A percentile compares a stretch with the other conserved stretches of the same genome.
These are phyloP conservation scores for Cytospora schulzeri DNA, from an alignment of 2,329 filamentous ascomycete genomes.

Conservation along the genomic window DNA sequence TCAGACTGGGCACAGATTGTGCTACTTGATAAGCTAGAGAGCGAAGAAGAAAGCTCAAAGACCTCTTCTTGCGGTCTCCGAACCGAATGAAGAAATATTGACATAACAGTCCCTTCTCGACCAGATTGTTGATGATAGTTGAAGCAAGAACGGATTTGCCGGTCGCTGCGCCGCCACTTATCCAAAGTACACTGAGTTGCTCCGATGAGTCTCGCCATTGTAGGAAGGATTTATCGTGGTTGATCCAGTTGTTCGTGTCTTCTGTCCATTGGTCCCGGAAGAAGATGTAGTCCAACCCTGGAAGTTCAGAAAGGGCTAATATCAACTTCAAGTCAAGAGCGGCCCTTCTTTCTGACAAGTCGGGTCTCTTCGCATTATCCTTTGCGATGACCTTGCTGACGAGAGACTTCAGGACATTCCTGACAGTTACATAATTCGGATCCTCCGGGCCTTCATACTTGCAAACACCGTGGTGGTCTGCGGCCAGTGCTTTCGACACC, in stretches of 20 bases:
- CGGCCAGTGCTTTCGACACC: conserved; percentile 26
- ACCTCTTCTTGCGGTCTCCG: conserved; percentile 30
- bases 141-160: conserved; percentile 4
- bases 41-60: neutral
- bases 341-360: conserved; percentile 3
- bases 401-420: conserved; percentile 36
- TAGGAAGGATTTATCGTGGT: neutral
- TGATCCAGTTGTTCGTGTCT: neutral
- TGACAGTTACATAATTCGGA: conserved; percentile 40
- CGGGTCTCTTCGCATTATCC: conserved; percentile 3
- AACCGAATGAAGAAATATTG: conserved; percentile 34
- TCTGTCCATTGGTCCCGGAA: conserved; percentile 10
- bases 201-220: neutral
- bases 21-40: conserved; percentile 7
- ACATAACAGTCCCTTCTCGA: conserved; percentile 16
- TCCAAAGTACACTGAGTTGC: neutral
- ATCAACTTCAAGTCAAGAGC: neutral
- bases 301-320: neutral
- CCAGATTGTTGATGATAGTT: conserved; percentile 8
- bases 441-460: conserved; percentile 43
- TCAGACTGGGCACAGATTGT: neutral
- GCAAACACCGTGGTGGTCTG: conserved; percentile 46
- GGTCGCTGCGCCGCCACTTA: conserved; percentile 5
- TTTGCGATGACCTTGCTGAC: conserved; percentile 9
- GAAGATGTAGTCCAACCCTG: conserved; percentile 8